A percentile compares a stretch with the other conserved stretches of the same genome.
Evolutionary conservation across 768 basidiomycete genomes (phyloP).

Genomic region (Coprinopsis marcescibilis): DNA sequence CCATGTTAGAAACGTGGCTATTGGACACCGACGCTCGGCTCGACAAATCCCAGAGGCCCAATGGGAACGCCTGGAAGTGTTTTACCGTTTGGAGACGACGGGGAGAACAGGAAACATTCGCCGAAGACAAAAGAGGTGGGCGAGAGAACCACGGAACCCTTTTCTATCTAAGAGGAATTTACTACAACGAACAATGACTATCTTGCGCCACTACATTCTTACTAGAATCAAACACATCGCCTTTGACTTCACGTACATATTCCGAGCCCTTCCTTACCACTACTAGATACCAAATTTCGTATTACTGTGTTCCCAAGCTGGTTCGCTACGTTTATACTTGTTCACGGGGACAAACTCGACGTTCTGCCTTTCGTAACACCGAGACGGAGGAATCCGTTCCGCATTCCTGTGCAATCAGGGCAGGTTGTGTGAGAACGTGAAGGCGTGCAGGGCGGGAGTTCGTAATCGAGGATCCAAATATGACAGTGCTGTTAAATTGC

Average conservation of each 20-base stretch:
- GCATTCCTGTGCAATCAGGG: too few species aligned
- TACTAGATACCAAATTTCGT: too few species aligned
- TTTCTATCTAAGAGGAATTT: slow-evolving; percentile 42
- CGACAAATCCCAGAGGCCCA: slow-evolving; percentile 33
- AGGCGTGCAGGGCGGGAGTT: not conserved
- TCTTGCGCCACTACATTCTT: not conserved
- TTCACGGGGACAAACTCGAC: too few species aligned
- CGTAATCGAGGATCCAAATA: not conserved
- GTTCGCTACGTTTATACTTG: too few species aligned
- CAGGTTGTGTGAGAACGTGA: too few species aligned
- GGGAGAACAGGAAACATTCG: slow-evolving; percentile 19
- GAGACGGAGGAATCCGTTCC: too few species aligned
- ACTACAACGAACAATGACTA: slow-evolving; percentile 27
- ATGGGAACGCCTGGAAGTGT: slow-evolving; percentile 54
- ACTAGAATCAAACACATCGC: too few species aligned
- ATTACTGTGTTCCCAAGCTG: too few species aligned
- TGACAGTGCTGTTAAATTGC: not conserved
- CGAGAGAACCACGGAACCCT: slow-evolving; percentile 43
- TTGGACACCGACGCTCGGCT: slow-evolving; percentile 49
- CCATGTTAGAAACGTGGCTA: slow-evolving; percentile 45
- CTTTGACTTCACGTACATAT: too few species aligned
- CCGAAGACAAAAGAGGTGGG: slow-evolving; percentile 29
- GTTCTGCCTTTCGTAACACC: too few species aligned
- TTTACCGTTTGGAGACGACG: slow-evolving; percentile 52
- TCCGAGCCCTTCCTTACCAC: too few species aligned